Evolutionary conservation across 495 filamentous ascomycete species (phyloP).

Genomic region (Daldinia loculata): DNA sequence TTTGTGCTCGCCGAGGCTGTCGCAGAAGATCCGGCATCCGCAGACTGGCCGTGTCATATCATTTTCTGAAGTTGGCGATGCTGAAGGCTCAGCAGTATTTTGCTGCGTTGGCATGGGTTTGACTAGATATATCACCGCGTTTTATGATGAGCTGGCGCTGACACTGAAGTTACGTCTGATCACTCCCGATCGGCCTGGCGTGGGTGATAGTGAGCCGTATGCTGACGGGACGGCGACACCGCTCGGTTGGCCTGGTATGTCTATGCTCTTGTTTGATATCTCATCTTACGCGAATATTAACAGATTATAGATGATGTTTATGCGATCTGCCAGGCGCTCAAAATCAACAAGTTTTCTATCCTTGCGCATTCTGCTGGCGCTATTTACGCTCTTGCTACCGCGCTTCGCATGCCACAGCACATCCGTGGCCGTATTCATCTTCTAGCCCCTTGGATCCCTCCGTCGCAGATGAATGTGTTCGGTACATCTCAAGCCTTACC

Average conservation of each 20-base stretch:
- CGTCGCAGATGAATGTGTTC: slow-evolving; percentile 90
- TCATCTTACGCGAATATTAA: slow-evolving; percentile 30
- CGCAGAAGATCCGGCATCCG: slow-evolving; percentile 85
- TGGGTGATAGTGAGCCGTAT: slow-evolving; percentile 90
- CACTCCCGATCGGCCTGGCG: slow-evolving; percentile 92
- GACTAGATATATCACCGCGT: slow-evolving; percentile 94
- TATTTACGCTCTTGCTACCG: slow-evolving; percentile 96
- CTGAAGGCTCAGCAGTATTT: slow-evolving; percentile 89
- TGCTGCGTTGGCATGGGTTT: slow-evolving; percentile 98
- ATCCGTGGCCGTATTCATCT: slow-evolving; percentile 95
- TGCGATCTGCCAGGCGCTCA: slow-evolving; percentile 89
- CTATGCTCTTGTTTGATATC: neutral
- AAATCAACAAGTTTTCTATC: slow-evolving; percentile 96
- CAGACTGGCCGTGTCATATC: slow-evolving; percentile 87
- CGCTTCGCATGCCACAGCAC: slow-evolving; percentile 93
- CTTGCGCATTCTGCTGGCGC: slow-evolving; percentile 97
- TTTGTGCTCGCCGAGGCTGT: slow-evolving; percentile 80
- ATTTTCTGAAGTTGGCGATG: slow-evolving; percentile 96
- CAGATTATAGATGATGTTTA: slow-evolving; percentile 81
- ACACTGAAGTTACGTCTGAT: slow-evolving; percentile 90
- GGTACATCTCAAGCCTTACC: slow-evolving; percentile 76
- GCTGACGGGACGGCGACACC: slow-evolving; percentile 82
- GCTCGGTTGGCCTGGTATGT: slow-evolving; percentile 90
- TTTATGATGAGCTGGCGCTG: slow-evolving; percentile 95
- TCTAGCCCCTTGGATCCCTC: slow-evolving; percentile 96